Base-by-base conservation (phyloP, 306 rosid species). In the Abrus precatorius region DNA sequence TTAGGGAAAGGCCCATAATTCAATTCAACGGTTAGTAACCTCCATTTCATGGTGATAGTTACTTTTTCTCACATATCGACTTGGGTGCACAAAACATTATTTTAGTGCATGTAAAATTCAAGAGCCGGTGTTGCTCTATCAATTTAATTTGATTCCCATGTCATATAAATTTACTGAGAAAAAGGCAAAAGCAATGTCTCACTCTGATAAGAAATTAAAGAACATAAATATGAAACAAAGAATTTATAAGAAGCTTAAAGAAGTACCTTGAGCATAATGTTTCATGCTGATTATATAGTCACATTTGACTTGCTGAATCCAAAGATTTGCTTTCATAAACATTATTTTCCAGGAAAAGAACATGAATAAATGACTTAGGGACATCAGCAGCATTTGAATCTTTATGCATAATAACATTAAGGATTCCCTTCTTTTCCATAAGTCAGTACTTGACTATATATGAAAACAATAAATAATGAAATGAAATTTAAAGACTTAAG, bases 361-460 rank as follows among this genome's bases (percentile, higher is more conserved):
- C 98, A 62, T 95, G 99, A 78, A 93, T 28, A 62, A 89, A 95
- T 76, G 99, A 89, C 86, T 85, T 88, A 45, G 91, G 72, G 43
- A 89, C 79, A 83, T 95, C 94, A 0, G 85, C 69, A 20, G 97
- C 79, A 52, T 85, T 82, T n/a, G 99, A 92, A 77, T 95, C 94
- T 84, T 93, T 95, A 77, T 91, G 99, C 76, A 84, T 83, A 76
- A 91, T 86, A 74, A 87, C 83, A 54, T 84, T 77, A 73, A 95
- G 48, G 72, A 29, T 57, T 82, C 91, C 98, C 77, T 82, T 88
- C 86, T 83, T 86, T 84, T 91, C 93, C 86, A 95, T 87, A n/a
- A 95, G 93, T 72, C 93, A 79, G 86, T 95, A 93, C 93, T 89
- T 95, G 33, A 81, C 99, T 95, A 83, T 20, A 74, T 14, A 84